Percentiles rank a stretch among this genome's conserved stretches.
Conservation (phyloP, 2,329 filamentous ascomycete genomes). For the Fusarium tupiense region DNA sequence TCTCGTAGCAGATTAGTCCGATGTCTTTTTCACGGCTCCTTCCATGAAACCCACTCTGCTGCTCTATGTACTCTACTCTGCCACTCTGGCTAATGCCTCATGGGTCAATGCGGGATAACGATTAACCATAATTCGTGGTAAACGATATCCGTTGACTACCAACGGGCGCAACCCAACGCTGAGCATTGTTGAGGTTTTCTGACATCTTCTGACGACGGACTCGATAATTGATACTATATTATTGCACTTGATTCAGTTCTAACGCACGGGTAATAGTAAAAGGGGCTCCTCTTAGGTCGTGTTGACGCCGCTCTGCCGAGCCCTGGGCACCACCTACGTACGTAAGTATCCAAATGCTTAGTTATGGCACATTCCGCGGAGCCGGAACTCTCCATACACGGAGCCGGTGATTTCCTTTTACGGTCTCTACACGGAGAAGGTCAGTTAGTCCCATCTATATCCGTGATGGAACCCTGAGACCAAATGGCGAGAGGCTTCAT, state of each 20-base stretch:
- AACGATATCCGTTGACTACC: background rate
- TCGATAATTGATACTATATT: background rate
- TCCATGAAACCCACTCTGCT: background rate
- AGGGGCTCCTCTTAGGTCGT: background rate
- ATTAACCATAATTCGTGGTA: background rate
- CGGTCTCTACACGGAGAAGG: background rate
- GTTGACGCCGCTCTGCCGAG: constrained; percentile 4
- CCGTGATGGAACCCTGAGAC: background rate
- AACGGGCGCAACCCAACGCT: background rate
- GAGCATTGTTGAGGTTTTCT: background rate
- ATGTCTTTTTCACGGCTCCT: background rate
- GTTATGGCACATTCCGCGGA: constrained; percentile 10
- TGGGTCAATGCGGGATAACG: background rate
- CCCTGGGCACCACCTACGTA: background rate
- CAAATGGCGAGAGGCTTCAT: constrained; percentile 1
- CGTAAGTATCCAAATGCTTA: background rate
- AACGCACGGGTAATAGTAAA: background rate
- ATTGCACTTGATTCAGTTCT: background rate
- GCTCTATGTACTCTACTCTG: too few relatives aligned
- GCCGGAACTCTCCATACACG: constrained; percentile 23
- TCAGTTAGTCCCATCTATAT: background rate
- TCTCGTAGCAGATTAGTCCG: background rate
- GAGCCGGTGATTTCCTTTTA: constrained; percentile 24
- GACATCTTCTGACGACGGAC: background rate
- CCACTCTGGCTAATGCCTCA: background rate